Conservation (phyloP, 306 rosid species). For the Quillaja saponaria region DNA sequence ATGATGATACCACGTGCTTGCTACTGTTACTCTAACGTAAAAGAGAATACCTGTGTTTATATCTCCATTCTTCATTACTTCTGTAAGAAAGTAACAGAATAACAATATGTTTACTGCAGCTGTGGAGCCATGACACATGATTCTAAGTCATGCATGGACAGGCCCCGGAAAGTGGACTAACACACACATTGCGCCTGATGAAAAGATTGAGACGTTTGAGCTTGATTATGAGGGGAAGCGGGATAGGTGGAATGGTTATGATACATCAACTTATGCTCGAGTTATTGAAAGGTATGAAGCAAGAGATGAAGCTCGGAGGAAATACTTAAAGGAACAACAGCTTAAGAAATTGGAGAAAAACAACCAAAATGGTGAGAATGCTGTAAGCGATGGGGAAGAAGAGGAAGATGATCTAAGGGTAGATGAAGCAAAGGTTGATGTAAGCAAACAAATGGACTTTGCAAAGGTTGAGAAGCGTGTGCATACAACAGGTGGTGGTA, state of each 20-base stretch:
- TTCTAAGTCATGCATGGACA: slow-evolving; percentile 54
- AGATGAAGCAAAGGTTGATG: slow-evolving; percentile 78
- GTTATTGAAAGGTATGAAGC: slow-evolving; percentile 60
- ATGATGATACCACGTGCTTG: no score
- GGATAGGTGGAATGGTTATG: slow-evolving; percentile 72
- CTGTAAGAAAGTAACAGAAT: neutral
- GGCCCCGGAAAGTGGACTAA: slow-evolving; percentile 57
- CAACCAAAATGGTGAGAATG: slow-evolving; percentile 43
- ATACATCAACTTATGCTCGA: slow-evolving; percentile 56
- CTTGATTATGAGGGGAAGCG: slow-evolving; percentile 67
- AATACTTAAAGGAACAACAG: slow-evolving; percentile 49
- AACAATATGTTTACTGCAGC: slow-evolving; percentile 12
- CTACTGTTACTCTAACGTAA: no score
- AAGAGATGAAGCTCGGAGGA: slow-evolving; percentile 62
- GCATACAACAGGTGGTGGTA: slow-evolving; percentile 76
- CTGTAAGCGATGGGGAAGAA: slow-evolving; percentile 50
- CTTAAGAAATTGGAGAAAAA: slow-evolving; percentile 56
- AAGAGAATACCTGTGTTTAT: neutral
- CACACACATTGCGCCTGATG: slow-evolving; percentile 66
- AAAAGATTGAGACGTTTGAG: slow-evolving; percentile 59
- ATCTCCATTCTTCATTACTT: neutral
- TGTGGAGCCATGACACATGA: slow-evolving; percentile 65
- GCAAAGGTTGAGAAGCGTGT: slow-evolving; percentile 83
- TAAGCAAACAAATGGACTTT: slow-evolving; percentile 74
- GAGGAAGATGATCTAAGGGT: slow-evolving; percentile 53